Evolutionary conservation across 2,329 filamentous ascomycete species (phyloP), one percentile per base, ranked within the genome.

Genomic region (Westerdykella aurantiaca): DNA sequence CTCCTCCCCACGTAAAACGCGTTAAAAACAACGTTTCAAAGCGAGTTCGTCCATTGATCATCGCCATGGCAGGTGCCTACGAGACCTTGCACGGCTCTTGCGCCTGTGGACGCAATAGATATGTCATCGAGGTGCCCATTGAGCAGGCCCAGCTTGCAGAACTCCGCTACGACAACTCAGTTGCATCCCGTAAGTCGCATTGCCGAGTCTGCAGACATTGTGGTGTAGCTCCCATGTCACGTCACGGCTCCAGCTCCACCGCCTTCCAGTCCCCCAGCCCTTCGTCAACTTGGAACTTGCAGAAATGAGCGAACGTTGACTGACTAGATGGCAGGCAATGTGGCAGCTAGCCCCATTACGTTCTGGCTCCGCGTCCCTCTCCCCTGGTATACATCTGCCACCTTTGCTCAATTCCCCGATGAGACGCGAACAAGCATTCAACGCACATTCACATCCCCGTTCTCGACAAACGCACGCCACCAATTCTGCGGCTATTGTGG

Each of bases 401-500:
- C 86, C 1, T 78, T 81, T 53, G 80, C 88, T 38, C 85, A 83
- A 63, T 89, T 84, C 64, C 78, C 84, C 2, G 87, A 95, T 67
- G 90, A 95, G 70, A 68, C 67, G 6, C 70, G 68, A 42, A 48
- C 55, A 34, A 67, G 62, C 43, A 74, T 75, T 55, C 70, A 70
- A 42, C 68, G 70, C 39, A 71, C 67, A 35, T 75, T 71, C 54
- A 49, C 63, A 44, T 69, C 66, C 2, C 66, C 63, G 13, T 53
- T 63, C 17, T 49, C 58, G 2, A 80, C 82, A 2, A 48, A 13
- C 78, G 80, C 63, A 56, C 81, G 85, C 62, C 81, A 87, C 39
- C 80, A 88, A 53, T 96, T 96, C 68, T 96, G 90, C 69, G 90
- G 90, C 18, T 94, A 86, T 71, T 95, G 90, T 64, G 90, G 90